Percentiles rank a stretch among this genome's conserved stretches.
These are phyloP conservation scores for Antrodiella citrinella DNA, from an alignment of 768 basidiomycete species.

Conservation along the genomic window DNA sequence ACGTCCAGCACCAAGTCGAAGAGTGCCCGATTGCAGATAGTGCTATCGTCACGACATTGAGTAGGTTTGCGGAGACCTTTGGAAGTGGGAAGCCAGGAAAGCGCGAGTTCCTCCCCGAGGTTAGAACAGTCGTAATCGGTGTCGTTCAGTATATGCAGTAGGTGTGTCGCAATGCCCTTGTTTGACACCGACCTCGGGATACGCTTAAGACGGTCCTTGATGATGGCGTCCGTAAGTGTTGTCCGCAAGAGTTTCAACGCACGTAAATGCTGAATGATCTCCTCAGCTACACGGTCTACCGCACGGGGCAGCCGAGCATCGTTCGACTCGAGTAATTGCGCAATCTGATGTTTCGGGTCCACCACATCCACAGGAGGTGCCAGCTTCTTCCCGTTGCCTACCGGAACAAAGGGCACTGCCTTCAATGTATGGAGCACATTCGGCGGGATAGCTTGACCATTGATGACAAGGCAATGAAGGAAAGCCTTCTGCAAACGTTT, in stretches of 20 bases:
- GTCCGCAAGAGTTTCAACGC: conserved; percentile 1
- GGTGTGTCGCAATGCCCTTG: background rate
- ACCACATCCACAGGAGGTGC: conserved; percentile 2
- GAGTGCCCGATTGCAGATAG: conserved; percentile 11
- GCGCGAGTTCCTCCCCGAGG: conserved; percentile 8
- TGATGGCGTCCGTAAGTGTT: conserved; percentile 1
- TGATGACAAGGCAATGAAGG: background rate
- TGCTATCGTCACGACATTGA: conserved; percentile 17
- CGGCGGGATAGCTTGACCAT: background rate
- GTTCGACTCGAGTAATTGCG: background rate
- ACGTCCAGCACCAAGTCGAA: conserved; percentile 33
- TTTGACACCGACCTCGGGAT: background rate
- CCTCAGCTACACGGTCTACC: background rate
- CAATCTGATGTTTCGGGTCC: background rate
- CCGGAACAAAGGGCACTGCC: background rate
- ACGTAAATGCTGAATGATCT: background rate
- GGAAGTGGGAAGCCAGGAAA: conserved; percentile 32
- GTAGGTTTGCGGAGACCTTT: conserved; percentile 22
- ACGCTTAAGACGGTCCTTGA: background rate
- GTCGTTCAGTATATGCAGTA: background rate
- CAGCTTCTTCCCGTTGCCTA: background rate
- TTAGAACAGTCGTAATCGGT: conserved; percentile 13
- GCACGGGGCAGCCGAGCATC: background rate
- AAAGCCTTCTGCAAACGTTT: background rate
- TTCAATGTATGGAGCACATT: background rate